A percentile compares a stretch with the other conserved stretches of the same genome.
Conservation (phyloP, 257 asterid species). For the Rhazya stricta region DNA sequence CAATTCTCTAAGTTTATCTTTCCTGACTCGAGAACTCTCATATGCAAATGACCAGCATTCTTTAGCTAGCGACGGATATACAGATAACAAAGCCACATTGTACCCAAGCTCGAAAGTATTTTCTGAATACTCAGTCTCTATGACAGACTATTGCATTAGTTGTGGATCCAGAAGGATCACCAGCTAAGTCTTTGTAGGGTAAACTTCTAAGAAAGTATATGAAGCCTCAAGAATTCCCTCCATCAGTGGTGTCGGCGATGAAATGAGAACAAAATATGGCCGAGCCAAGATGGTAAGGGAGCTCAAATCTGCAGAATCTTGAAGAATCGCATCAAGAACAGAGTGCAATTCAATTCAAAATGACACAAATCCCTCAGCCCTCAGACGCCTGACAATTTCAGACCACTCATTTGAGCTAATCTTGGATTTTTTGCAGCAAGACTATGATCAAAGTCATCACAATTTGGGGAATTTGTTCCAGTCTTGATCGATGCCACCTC, state of each 20-base stretch:
- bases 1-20: too few relatives aligned
- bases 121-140: too few relatives aligned
- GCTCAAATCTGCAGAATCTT: constrained; percentile 32
- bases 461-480: constrained; percentile 22
- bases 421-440: background rate
- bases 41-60: too few relatives aligned
- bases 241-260: constrained; percentile 46
- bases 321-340: constrained; percentile 42
- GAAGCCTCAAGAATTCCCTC: constrained; percentile 50
- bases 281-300: constrained; percentile 58
- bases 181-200: too few relatives aligned
- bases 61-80: too few relatives aligned
- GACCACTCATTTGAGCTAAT: constrained; percentile 37
- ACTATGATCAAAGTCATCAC: constrained; percentile 18
- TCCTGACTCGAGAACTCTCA: too few relatives aligned
- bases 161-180: too few relatives aligned
- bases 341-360: constrained; percentile 62
- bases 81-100: too few relatives aligned
- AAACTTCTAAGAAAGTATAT: constrained; percentile 48
- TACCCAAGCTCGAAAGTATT: too few relatives aligned
- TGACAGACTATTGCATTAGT: too few relatives aligned
- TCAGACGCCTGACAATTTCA: constrained; percentile 31
- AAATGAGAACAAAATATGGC: constrained; percentile 41
- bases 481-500: constrained; percentile 7
- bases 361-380: constrained; percentile 50